Percentiles rank a stretch among this genome's conserved stretches.
Conservation (phyloP, 192 early-diverging fungal species). For the Umbelopsis isabellina region DNA sequence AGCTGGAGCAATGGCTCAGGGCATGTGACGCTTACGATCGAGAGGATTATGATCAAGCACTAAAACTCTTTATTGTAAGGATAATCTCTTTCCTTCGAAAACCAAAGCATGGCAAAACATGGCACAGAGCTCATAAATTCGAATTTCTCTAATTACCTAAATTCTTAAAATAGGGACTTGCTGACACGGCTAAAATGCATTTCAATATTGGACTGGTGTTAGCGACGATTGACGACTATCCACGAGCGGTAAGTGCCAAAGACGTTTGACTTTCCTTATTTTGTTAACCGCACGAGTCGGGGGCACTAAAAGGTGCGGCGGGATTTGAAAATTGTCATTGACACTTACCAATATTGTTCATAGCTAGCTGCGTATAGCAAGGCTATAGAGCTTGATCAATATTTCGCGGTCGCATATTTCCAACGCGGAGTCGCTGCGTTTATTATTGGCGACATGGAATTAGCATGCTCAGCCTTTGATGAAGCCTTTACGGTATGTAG, state of each 20-base stretch:
- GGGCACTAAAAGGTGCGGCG: neutral
- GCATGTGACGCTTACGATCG: slow-evolving; percentile 77
- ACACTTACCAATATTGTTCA: slow-evolving; percentile 20
- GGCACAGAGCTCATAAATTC: neutral
- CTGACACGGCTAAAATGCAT: slow-evolving; percentile 92
- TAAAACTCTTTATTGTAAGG: slow-evolving; percentile 73
- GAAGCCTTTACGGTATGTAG: slow-evolving; percentile 70
- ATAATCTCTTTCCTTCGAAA: slow-evolving; percentile 18
- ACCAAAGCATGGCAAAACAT: neutral
- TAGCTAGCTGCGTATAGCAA: slow-evolving; percentile 77
- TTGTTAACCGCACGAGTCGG: neutral
- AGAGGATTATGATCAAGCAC: slow-evolving; percentile 67
- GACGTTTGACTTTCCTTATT: neutral
- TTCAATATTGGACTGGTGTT: slow-evolving; percentile 93
- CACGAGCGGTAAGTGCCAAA: slow-evolving; percentile 76
- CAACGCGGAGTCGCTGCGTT: slow-evolving; percentile 89
- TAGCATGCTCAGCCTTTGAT: slow-evolving; percentile 80
- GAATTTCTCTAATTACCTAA: slow-evolving; percentile 7
- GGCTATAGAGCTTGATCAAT: slow-evolving; percentile 81
- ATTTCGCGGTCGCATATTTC: slow-evolving; percentile 90
- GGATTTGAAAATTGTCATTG: slow-evolving; percentile 32
- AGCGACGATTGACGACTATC: slow-evolving; percentile 71
- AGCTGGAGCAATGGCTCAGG: slow-evolving; percentile 83
- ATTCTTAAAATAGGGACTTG: slow-evolving; percentile 62
- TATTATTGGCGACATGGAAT: slow-evolving; percentile 66